These are phyloP conservation scores for Sequoiadendron giganteum DNA, from an alignment of 75 land plant genomes.

Conservation along the genomic window DNA sequence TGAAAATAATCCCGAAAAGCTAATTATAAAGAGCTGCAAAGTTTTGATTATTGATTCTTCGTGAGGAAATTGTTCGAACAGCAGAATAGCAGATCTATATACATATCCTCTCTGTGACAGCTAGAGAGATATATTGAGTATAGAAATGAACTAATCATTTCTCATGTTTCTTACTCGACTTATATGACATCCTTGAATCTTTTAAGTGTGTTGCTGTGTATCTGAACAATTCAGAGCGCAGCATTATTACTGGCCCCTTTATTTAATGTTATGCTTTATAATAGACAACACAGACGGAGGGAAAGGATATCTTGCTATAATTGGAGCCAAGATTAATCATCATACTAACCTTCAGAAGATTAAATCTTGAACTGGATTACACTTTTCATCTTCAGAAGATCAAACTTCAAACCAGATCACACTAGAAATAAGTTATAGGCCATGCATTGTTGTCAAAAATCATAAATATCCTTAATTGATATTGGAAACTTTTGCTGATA, in stretches of 20 bases:
- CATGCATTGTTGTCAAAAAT: background rate
- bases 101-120: background rate
- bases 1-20: background rate
- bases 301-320: background rate
- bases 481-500: background rate
- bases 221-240: no score
- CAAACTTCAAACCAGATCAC: background rate
- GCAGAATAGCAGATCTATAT: background rate
- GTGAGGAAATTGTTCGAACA: background rate
- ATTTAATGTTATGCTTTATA: background rate
- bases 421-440: background rate
- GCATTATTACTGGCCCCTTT: no score
- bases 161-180: no score
- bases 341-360: background rate
- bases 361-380: background rate
- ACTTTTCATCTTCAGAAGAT: background rate
- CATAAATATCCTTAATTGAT: background rate
- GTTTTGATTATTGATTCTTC: background rate
- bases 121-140: background rate
- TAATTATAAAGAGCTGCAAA: background rate
- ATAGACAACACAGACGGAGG: no score
- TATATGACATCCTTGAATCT: no score
- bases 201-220: no score
- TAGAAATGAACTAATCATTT: background rate
- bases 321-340: background rate